Evolutionary conservation across 495 filamentous ascomycete genomes (phyloP).

Genomic region (Aspergillus homomorphus): DNA sequence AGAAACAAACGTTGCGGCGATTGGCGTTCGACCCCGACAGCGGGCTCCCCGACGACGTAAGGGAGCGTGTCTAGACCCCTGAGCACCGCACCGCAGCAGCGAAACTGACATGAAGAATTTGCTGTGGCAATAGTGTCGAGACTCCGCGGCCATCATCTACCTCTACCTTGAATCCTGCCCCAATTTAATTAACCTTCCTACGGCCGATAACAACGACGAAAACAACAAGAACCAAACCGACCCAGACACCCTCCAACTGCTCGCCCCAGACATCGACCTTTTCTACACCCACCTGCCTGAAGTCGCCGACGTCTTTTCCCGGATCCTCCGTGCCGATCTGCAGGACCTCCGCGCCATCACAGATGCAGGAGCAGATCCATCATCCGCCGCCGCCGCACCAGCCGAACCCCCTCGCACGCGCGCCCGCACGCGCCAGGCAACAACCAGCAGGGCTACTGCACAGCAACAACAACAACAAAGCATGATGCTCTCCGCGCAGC

Average conservation of each 20-base stretch:
- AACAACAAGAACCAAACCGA: conserved; percentile 15
- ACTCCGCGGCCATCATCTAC: conserved; percentile 34
- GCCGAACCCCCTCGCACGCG: conserved; percentile 20
- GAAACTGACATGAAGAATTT: neutral
- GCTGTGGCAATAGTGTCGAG: conserved; percentile 27
- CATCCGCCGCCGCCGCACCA: neutral
- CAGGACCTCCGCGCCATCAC: conserved; percentile 31
- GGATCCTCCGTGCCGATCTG: conserved; percentile 23
- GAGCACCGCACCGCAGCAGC: neutral
- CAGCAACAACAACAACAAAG: too few species aligned
- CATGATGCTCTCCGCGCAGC: conserved; percentile 26
- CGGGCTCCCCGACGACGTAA: conserved; percentile 34
- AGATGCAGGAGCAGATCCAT: conserved; percentile 16
- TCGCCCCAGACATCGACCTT: conserved; percentile 35
- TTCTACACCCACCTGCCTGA: conserved; percentile 37
- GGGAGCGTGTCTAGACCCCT: conserved; percentile 1
- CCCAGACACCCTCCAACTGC: conserved; percentile 29
- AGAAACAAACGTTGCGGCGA: conserved; percentile 31
- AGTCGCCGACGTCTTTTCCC: conserved; percentile 28
- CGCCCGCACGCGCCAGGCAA: conserved; percentile 28
- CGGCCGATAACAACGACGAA: too few species aligned
- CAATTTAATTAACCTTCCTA: conserved; percentile 20
- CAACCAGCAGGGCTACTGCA: conserved; percentile 19
- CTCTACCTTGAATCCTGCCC: conserved; percentile 39
- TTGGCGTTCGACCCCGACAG: conserved; percentile 35